Evolutionary conservation across 2,329 filamentous ascomycete species (phyloP).

Genomic region (Apiospora koreana): DNA sequence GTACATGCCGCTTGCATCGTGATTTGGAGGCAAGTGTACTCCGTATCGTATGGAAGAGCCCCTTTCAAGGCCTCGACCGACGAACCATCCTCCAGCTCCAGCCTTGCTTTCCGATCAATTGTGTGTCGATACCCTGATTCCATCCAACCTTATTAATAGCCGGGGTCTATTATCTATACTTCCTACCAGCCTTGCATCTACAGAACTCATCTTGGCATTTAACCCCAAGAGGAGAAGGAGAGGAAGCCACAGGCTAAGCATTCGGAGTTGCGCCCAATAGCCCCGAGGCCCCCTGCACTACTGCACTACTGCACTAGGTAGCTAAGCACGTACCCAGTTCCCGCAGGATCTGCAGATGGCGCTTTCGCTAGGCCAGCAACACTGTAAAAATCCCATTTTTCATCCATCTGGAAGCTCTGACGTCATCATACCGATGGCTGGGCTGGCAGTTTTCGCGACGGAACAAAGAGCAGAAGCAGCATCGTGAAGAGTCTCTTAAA

Average conservation of each 20-base stretch:
- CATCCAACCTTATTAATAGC: neutral
- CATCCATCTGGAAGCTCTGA: neutral
- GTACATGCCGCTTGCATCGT: neutral
- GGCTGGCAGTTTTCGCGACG: neutral
- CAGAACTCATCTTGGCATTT: neutral
- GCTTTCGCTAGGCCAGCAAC: neutral
- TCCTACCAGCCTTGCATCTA: neutral
- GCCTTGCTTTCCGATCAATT: neutral
- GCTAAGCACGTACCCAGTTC: neutral
- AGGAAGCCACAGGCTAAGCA: neutral
- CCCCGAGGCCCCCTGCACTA: neutral
- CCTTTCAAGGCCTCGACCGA: neutral
- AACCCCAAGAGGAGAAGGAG: neutral
- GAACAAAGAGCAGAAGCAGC: neutral
- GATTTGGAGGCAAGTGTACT: neutral
- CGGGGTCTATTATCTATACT: no score
- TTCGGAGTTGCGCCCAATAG: neutral
- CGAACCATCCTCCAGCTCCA: no score
- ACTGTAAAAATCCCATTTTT: neutral
- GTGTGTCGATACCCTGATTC: neutral
- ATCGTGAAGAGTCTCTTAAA: no score
- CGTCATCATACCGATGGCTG: neutral
- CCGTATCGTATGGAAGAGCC: neutral
- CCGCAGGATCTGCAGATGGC: slow-evolving; percentile 2
- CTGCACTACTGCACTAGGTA: no score